Conservation (phyloP, 768 basidiomycete genomes). For the Suillus lakei region DNA sequence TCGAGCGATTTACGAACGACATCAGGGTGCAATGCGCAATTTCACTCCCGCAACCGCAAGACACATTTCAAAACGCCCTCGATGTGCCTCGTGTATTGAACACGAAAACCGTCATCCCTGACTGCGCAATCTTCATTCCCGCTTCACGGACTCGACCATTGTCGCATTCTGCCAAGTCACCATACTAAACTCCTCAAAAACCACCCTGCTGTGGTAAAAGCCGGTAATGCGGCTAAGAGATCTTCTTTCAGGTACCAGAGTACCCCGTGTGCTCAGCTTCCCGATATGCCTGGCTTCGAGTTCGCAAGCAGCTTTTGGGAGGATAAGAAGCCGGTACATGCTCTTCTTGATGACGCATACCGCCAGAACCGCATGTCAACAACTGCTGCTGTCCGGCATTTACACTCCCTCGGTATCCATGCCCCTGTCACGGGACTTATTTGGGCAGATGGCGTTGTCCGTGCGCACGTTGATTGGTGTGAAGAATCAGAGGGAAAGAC, state of each 20-base stretch:
- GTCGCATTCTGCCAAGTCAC: slow-evolving; percentile 48
- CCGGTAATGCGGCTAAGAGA: slow-evolving; percentile 43
- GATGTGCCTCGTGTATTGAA: slow-evolving; percentile 44
- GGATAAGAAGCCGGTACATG: slow-evolving; percentile 60
- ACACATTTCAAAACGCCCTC: slow-evolving; percentile 27
- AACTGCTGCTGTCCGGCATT: slow-evolving; percentile 52
- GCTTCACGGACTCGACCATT: slow-evolving; percentile 41
- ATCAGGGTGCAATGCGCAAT: slow-evolving; percentile 53
- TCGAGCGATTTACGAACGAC: background rate
- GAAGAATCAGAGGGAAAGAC: slow-evolving; percentile 35
- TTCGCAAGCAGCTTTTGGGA: slow-evolving; percentile 61
- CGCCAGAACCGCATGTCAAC: slow-evolving; percentile 64
- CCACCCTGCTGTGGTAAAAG: slow-evolving; percentile 39
- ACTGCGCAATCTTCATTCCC: slow-evolving; percentile 54
- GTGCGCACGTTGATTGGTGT: slow-evolving; percentile 63
- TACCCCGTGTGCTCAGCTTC: slow-evolving; percentile 52
- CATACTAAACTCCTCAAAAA: slow-evolving; percentile 53
- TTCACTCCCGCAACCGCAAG: slow-evolving; percentile 50
- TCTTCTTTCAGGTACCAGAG: slow-evolving; percentile 57
- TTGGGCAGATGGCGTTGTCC: slow-evolving; percentile 55
- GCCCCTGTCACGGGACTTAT: slow-evolving; percentile 58
- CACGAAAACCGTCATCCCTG: slow-evolving; percentile 52
- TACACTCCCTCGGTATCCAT: slow-evolving; percentile 49
- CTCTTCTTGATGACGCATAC: slow-evolving; percentile 55
- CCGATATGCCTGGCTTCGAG: slow-evolving; percentile 53